Base-by-base conservation (phyloP, 2,329 filamentous ascomycete genomes). In the Rhytidhysteron rufulum region DNA sequence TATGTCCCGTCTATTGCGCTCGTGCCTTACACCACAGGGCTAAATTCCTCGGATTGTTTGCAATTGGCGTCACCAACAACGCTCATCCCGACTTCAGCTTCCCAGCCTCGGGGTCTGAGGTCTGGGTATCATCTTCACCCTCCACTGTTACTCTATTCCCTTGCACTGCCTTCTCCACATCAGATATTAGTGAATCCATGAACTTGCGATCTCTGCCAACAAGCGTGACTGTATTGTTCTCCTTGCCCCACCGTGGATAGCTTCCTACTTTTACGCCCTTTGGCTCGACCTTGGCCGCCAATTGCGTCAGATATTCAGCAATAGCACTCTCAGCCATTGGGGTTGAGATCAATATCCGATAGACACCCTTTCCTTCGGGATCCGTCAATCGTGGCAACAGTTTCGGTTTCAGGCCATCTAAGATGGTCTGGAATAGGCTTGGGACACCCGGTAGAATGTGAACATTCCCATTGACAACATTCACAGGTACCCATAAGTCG, bases 381-480 rank as follows among this genome's bases (percentile, higher is more conserved):
- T 95, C 86, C 6, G 73, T 75, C 51, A 96, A 67, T 21, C 88
- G 77, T n/a, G 84, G 81, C 15, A 84, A 57, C 22, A 96, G 62
- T 34, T 71, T 59, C 0, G 87, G 82, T 64, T 86, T 90, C 47
- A 96, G 69, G 2, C 85, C 83, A 17, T 88, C 80, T 11, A 97
- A 71, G 47, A 97, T 74, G 37, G 74, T 74, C 66, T 91, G 83
- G 58, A 95, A 98, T 2, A 97, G 71, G 38, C 81, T 75, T 1
- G 93, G 93, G 13, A 97, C 85, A 1, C 93, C 93, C 0, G 93
- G 93, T 2, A 97, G 73, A 45, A 97, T 93, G 65, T 97, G 88
- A 4, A 97, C 71, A 58, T 98, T 98, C 37, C 87, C 87, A 58
- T 96, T 96, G 13, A 95, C 88, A 4, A 94, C 83, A 15, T 80